Evolutionary conservation across 2,329 filamentous ascomycete species (phyloP).

Genomic region (Diaporthe sp.): DNA sequence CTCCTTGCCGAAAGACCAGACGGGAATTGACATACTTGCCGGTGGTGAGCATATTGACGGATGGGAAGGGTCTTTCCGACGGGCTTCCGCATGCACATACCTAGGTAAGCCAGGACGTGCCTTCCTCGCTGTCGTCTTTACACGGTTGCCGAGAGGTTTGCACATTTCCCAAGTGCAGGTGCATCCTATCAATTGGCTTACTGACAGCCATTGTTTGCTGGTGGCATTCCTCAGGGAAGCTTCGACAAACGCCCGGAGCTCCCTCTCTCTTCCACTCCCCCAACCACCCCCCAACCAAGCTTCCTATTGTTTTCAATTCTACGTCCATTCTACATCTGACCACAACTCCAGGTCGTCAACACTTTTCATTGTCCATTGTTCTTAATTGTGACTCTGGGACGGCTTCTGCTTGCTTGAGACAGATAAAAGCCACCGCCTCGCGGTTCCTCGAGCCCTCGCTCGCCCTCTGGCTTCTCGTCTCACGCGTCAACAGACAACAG

Average conservation of each 20-base stretch:
- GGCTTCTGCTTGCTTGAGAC: background rate
- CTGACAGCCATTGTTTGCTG: background rate
- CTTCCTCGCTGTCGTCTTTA: background rate
- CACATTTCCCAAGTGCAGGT: background rate
- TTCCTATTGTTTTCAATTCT: slow-evolving; percentile 8
- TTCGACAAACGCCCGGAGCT: background rate
- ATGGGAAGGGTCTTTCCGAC: background rate
- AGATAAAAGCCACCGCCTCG: background rate
- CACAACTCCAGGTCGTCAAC: background rate
- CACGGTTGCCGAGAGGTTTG: background rate
- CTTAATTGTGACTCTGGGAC: background rate
- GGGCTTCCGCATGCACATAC: background rate
- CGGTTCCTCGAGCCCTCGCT: background rate
- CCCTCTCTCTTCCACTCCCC: background rate
- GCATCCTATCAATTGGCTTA: background rate
- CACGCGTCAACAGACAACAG: background rate
- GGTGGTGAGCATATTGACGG: background rate
- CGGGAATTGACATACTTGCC: background rate
- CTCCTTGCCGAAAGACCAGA: background rate
- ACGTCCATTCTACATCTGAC: background rate
- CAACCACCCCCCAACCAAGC: background rate
- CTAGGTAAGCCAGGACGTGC: background rate
- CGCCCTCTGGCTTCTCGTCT: background rate
- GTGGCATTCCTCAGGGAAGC: background rate
- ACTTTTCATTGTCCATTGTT: background rate